phyloP scores from a whole-genome alignment of 139 green algal genomes.

The Picochlorum sp. region DNA sequence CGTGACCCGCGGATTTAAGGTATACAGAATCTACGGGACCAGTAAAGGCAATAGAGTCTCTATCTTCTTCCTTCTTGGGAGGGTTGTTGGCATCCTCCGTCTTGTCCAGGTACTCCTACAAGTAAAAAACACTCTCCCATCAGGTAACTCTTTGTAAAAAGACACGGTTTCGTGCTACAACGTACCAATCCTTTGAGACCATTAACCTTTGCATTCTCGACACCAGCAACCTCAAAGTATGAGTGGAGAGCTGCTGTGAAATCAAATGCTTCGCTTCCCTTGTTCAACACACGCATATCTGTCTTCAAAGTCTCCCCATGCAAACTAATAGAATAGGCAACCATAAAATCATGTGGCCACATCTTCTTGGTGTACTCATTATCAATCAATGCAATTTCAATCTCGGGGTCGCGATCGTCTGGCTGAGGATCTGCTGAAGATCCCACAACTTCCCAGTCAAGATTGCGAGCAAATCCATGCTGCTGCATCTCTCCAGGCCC shows the following conservation, averaged over 20 bases:
- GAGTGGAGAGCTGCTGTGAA: slow-evolving; percentile 95
- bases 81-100: slow-evolving; percentile 68
- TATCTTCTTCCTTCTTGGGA: slow-evolving; percentile 43
- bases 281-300: slow-evolving; percentile 81
- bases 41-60: slow-evolving; percentile 53
- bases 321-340: slow-evolving; percentile 66
- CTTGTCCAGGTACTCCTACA: slow-evolving; percentile 75
- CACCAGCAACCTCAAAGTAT: slow-evolving; percentile 84
- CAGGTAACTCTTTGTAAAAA: no score
- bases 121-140: no score
- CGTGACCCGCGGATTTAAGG: slow-evolving; percentile 54
- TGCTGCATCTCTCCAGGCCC: slow-evolving; percentile 85
- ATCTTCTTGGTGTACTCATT: slow-evolving; percentile 87
- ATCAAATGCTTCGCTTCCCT: slow-evolving; percentile 60
- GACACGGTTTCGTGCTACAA: background rate
- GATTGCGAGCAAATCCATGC: slow-evolving; percentile 96
- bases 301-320: slow-evolving; percentile 74
- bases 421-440: slow-evolving; percentile 83
- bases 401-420: slow-evolving; percentile 72
- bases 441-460: slow-evolving; percentile 73
- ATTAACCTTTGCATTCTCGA: slow-evolving; percentile 47
- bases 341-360: slow-evolving; percentile 80
- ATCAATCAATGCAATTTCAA: slow-evolving; percentile 79
- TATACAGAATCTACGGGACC: slow-evolving; percentile 77
- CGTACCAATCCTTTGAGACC: slow-evolving; percentile 61